Conservation (phyloP, 2,329 filamentous ascomycete species). For the Cercospora sojina region DNA sequence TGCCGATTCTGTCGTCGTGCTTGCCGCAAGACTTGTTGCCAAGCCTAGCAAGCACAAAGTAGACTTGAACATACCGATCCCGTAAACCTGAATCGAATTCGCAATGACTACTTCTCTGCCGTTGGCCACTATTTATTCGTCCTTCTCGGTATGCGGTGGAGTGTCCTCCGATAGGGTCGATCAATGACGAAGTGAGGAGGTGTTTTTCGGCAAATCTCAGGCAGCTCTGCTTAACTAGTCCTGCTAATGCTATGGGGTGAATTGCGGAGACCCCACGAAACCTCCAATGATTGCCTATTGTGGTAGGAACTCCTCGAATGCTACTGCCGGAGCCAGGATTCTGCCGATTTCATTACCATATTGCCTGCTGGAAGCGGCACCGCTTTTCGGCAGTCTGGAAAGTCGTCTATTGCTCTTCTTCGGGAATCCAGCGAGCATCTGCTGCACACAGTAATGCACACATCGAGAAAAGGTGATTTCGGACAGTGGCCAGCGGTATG, state of each 20-base stretch:
- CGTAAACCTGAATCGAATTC: neutral
- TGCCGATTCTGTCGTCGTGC: neutral
- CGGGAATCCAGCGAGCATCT: neutral
- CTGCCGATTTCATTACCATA: neutral
- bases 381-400: too few relatives aligned
- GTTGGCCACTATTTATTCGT: neutral
- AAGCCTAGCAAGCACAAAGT: neutral
- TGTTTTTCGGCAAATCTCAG: neutral
- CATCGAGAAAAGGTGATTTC: neutral
- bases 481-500: neutral
- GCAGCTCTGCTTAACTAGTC: neutral
- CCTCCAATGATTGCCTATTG: neutral
- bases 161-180: neutral
- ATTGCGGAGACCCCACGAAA: neutral
- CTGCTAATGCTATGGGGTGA: neutral
- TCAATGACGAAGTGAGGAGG: neutral
- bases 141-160: neutral
- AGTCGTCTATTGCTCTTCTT: neutral
- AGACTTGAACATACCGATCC: neutral
- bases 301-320: neutral
- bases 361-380: neutral
- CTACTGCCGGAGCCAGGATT: neutral
- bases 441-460: neutral
- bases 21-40: neutral
- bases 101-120: too few relatives aligned